phyloP scores from a whole-genome alignment of 2,329 filamentous ascomycete species.

The Passalora sequoiae region DNA sequence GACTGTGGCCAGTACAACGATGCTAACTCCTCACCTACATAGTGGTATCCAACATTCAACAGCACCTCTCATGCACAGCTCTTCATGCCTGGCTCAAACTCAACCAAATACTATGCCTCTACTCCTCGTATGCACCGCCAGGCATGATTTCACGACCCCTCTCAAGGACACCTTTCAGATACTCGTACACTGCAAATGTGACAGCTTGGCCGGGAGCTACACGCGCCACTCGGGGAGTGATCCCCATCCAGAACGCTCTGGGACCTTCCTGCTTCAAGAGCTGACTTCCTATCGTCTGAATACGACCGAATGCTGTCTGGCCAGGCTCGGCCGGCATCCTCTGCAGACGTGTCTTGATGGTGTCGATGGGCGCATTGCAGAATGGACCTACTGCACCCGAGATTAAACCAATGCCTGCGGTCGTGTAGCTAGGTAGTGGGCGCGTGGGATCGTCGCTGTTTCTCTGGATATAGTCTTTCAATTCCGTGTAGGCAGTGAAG shows the following conservation, averaged over 20 bases:
- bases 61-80: too few species aligned
- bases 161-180: slow-evolving; percentile 47
- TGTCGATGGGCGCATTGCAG: slow-evolving; percentile 96
- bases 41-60: too few species aligned
- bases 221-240: slow-evolving; percentile 94
- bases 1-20: too few species aligned
- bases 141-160: slow-evolving; percentile 44
- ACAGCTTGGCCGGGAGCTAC: slow-evolving; percentile 91
- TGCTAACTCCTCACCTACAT: too few species aligned
- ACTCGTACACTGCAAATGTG: slow-evolving; percentile 58
- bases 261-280: slow-evolving; percentile 79
- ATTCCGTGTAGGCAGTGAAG: slow-evolving; percentile 94
- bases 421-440: slow-evolving; percentile 81
- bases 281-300: slow-evolving; percentile 63
- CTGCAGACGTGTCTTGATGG: slow-evolving; percentile 95
- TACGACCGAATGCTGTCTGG: slow-evolving; percentile 73
- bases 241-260: slow-evolving; percentile 97
- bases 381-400: slow-evolving; percentile 92
- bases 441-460: slow-evolving; percentile 64
- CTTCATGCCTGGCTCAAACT: too few species aligned
- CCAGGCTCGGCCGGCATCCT: slow-evolving; percentile 75
- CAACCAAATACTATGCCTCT: too few species aligned
- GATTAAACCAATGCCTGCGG: slow-evolving; percentile 82
- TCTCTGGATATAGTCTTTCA: slow-evolving; percentile 71
- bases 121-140: slow-evolving; percentile 48